Evolutionary conservation across 2,329 filamentous ascomycete species (phyloP).

Genomic region (Madurella fahalii): DNA sequence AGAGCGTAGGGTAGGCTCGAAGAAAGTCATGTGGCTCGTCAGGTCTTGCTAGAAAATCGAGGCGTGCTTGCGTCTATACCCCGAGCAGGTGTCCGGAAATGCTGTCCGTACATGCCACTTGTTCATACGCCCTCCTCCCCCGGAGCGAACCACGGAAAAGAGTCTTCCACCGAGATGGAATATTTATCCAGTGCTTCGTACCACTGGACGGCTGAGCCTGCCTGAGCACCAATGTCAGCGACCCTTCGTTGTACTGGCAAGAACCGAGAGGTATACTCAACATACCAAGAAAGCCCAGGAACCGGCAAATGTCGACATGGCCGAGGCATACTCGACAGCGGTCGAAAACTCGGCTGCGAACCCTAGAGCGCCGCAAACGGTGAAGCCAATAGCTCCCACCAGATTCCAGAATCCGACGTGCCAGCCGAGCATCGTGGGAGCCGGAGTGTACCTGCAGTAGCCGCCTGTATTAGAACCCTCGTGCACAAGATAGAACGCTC

Average conservation of each 20-base stretch:
- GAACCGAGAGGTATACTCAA: constrained; percentile 4
- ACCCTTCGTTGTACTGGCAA: background rate
- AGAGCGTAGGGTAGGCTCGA: too few relatives aligned
- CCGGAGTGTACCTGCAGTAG: constrained; percentile 44
- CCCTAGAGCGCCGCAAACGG: constrained; percentile 55
- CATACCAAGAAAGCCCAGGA: constrained; percentile 46
- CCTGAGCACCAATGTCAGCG: constrained; percentile 17
- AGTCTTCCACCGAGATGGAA: constrained; percentile 23
- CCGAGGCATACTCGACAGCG: constrained; percentile 44
- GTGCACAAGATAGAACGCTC: too few relatives aligned
- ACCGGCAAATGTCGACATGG: constrained; percentile 47
- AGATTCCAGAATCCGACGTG: constrained; percentile 65
- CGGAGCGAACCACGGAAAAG: background rate
- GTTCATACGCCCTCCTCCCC: background rate
- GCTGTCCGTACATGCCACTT: too few relatives aligned
- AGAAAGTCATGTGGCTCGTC: too few relatives aligned
- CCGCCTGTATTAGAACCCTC: too few relatives aligned
- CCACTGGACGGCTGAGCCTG: constrained; percentile 32
- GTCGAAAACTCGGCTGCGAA: constrained; percentile 40
- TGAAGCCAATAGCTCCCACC: constrained; percentile 60
- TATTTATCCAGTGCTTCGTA: constrained; percentile 34
- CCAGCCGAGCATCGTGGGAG: constrained; percentile 56
- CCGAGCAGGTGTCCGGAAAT: too few relatives aligned
- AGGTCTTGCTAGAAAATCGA: too few relatives aligned
- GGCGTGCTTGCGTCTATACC: too few relatives aligned